phyloP scores from a whole-genome alignment of 192 early-diverging fungal species.

The Powellomyces hirtus region DNA sequence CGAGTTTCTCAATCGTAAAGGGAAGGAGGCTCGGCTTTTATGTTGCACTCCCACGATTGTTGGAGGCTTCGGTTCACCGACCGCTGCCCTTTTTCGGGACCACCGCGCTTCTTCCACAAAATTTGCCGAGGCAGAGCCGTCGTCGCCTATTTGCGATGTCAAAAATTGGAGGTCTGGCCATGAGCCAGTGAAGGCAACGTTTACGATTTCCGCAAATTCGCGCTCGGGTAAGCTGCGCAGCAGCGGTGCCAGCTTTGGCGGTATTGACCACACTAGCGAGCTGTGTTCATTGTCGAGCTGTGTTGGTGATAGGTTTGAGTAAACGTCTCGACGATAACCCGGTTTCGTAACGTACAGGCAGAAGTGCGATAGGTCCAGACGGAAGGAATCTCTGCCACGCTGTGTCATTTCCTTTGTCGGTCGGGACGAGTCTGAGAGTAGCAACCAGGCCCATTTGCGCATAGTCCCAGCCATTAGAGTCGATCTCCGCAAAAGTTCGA shows the following conservation, averaged over 20 bases:
- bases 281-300: slow-evolving; percentile 61
- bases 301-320: not conserved
- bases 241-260: slow-evolving; percentile 58
- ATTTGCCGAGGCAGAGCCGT: slow-evolving; percentile 42
- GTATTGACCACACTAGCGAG: slow-evolving; percentile 91
- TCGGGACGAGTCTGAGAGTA: slow-evolving; percentile 60
- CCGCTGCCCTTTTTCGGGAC: slow-evolving; percentile 51
- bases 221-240: slow-evolving; percentile 60
- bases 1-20: slow-evolving; percentile 78
- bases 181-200: slow-evolving; percentile 75
- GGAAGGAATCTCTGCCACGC: slow-evolving; percentile 96
- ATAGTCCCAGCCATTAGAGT: slow-evolving; percentile 85
- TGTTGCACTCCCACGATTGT: slow-evolving; percentile 60
- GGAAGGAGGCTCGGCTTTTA: slow-evolving; percentile 75
- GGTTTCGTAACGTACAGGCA: slow-evolving; percentile 65
- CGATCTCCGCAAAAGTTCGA: slow-evolving; percentile 76
- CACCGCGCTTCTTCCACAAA: slow-evolving; percentile 64
- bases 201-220: slow-evolving; percentile 70
- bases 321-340: not conserved
- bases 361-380: slow-evolving; percentile 86
- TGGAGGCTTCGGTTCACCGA: slow-evolving; percentile 37
- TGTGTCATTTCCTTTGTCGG: slow-evolving; percentile 50
- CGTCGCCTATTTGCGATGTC: slow-evolving; percentile 49
- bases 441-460: slow-evolving; percentile 82
- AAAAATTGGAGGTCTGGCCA: slow-evolving; percentile 74